Conservation (phyloP, 2,329 filamentous ascomycete genomes). For the Botrytis porri region DNA sequence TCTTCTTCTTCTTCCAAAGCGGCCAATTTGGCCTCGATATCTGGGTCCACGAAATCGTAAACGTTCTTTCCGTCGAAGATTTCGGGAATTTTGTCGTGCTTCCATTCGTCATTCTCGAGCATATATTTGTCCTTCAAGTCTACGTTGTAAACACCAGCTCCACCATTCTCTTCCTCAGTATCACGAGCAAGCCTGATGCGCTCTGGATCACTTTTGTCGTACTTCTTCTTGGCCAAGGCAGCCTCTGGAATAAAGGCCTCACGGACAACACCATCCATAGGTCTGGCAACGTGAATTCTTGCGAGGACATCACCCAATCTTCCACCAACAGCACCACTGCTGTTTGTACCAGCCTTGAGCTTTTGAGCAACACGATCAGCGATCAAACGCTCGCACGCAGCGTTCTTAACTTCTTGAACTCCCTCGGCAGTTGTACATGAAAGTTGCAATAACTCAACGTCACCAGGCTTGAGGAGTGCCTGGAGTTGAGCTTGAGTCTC, state of each 20-base stretch:
- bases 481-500: constrained; percentile 77
- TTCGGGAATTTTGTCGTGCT: constrained; percentile 93
- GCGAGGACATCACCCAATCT: constrained; percentile 87
- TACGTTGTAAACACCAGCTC: constrained; percentile 93
- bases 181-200: constrained; percentile 78
- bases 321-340: constrained; percentile 71
- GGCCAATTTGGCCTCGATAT: constrained; percentile 89
- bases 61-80: constrained; percentile 95
- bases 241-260: constrained; percentile 88
- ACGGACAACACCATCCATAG: constrained; percentile 73
- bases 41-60: constrained; percentile 94
- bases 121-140: constrained; percentile 87
- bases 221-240: constrained; percentile 77
- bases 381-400: constrained; percentile 87
- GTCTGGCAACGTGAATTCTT: constrained; percentile 95
- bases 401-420: constrained; percentile 92
- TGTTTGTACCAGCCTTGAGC: constrained; percentile 83
- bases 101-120: constrained; percentile 88
- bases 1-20: constrained; percentile 95
- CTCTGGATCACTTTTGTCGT: constrained; percentile 86
- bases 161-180: constrained; percentile 86
- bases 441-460: constrained; percentile 88
- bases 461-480: constrained; percentile 75
- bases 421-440: constrained; percentile 95
- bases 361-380: constrained; percentile 94